These are phyloP conservation scores for Calonectria montana DNA, from an alignment of 2,329 filamentous ascomycete genomes.

Conservation along the genomic window DNA sequence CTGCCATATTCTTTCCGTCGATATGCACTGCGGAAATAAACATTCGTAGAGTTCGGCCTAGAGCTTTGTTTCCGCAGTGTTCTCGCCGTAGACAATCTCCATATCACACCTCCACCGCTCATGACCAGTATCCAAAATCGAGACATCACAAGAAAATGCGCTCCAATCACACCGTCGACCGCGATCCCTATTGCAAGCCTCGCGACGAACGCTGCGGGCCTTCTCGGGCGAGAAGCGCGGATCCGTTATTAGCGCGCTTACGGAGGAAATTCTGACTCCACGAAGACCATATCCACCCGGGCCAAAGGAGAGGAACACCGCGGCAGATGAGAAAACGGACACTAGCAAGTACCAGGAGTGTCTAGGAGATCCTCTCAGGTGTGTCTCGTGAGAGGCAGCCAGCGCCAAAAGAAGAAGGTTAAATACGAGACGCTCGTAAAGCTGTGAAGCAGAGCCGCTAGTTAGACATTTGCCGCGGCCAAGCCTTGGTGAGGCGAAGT, in stretches of 20 bases:
- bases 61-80: neutral
- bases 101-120: neutral
- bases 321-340: slow-evolving; percentile 24
- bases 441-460: neutral
- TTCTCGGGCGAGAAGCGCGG: slow-evolving; percentile 30
- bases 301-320: slow-evolving; percentile 37
- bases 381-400: neutral
- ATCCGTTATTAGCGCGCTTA: slow-evolving; percentile 40
- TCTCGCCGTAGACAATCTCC: neutral
- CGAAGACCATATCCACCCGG: slow-evolving; percentile 40
- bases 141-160: slow-evolving; percentile 4
- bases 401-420: too few relatives aligned
- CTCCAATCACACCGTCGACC: slow-evolving; percentile 20
- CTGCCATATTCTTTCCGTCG: neutral
- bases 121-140: neutral
- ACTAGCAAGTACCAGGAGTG: slow-evolving; percentile 21
- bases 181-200: slow-evolving; percentile 15
- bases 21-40: neutral
- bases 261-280: slow-evolving; percentile 33
- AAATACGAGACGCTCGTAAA: neutral
- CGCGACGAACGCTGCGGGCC: slow-evolving; percentile 20
- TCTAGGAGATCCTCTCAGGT: neutral
- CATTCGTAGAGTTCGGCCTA: neutral
- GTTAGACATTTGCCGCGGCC: neutral
- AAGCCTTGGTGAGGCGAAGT: neutral